Conservation (phyloP, 169 alveolate species). For the Plasmodium fragile region DNA sequence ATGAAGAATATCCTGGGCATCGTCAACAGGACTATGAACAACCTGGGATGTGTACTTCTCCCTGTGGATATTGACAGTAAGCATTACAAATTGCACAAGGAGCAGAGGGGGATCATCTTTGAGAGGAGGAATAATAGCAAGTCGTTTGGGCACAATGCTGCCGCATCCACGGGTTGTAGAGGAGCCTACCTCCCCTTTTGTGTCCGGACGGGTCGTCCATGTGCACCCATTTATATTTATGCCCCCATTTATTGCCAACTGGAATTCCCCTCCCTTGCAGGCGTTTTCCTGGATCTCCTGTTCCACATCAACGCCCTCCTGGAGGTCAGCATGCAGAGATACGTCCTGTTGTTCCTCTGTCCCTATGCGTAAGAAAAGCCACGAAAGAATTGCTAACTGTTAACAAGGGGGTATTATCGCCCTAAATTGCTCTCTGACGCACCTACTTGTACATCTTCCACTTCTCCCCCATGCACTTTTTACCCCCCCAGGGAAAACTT, state of each 20-base stretch:
- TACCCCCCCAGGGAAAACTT: conserved; percentile 36
- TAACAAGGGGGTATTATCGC: neutral
- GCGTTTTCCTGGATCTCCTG: conserved; percentile 60
- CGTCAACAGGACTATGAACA: conserved; percentile 41
- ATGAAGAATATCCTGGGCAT: conserved; percentile 21
- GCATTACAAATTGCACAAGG: neutral
- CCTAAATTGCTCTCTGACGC: neutral
- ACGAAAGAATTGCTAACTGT: neutral
- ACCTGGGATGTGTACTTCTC: conserved; percentile 41
- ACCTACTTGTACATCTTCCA: too few species aligned
- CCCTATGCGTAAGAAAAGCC: conserved; percentile 42
- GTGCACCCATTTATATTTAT: neutral
- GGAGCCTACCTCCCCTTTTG: neutral
- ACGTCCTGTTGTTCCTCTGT: conserved; percentile 49
- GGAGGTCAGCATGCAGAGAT: conserved; percentile 60
- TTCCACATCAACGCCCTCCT: conserved; percentile 59
- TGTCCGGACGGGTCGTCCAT: neutral
- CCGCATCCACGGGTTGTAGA: neutral
- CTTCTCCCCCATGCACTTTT: neutral
- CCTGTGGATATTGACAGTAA: conserved; percentile 74
- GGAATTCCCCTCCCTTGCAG: neutral
- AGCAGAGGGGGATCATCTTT: neutral
- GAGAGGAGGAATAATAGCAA: neutral
- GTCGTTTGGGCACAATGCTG: neutral
- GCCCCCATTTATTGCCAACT: neutral